These are phyloP conservation scores for Dichotomopilus funicola DNA, from an alignment of 2,329 filamentous ascomycete genomes.

Conservation along the genomic window DNA sequence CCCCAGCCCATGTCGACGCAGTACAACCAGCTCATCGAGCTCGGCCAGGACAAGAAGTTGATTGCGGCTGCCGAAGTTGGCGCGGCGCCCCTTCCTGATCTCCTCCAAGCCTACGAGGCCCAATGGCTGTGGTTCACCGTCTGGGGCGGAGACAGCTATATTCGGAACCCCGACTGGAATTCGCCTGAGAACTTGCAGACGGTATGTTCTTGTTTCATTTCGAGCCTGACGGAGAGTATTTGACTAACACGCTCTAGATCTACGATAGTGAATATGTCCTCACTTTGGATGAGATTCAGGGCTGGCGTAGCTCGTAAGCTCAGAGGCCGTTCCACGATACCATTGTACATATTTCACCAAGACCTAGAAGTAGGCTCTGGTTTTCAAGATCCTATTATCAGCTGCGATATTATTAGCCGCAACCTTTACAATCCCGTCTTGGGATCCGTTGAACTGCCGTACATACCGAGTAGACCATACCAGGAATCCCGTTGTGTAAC, in stretches of 20 bases:
- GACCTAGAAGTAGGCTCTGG: neutral
- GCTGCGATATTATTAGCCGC: neutral
- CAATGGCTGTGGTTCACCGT: slow-evolving; percentile 44
- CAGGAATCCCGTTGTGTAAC: no score
- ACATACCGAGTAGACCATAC: no score
- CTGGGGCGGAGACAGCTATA: slow-evolving; percentile 37
- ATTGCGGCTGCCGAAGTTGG: slow-evolving; percentile 43
- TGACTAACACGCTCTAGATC: slow-evolving; percentile 20
- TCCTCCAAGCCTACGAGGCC: slow-evolving; percentile 38
- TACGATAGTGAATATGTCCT: slow-evolving; percentile 30
- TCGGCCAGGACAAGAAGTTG: slow-evolving; percentile 41
- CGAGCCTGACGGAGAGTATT: neutral
- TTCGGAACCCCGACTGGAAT: slow-evolving; percentile 38
- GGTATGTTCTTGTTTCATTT: slow-evolving; percentile 18
- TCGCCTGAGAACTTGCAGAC: slow-evolving; percentile 33
- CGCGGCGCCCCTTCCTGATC: slow-evolving; percentile 36
- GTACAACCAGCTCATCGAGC: slow-evolving; percentile 37
- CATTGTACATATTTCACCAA: neutral
- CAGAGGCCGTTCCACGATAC: neutral
- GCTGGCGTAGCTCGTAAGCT: slow-evolving; percentile 21
- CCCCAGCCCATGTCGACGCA: slow-evolving; percentile 36
- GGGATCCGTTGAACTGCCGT: neutral
- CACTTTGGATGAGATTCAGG: slow-evolving; percentile 32
- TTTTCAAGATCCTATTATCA: neutral
- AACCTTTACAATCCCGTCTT: neutral